phyloP scores from a whole-genome alignment of 345 rosid genomes.

The Eucalyptus marginata region DNA sequence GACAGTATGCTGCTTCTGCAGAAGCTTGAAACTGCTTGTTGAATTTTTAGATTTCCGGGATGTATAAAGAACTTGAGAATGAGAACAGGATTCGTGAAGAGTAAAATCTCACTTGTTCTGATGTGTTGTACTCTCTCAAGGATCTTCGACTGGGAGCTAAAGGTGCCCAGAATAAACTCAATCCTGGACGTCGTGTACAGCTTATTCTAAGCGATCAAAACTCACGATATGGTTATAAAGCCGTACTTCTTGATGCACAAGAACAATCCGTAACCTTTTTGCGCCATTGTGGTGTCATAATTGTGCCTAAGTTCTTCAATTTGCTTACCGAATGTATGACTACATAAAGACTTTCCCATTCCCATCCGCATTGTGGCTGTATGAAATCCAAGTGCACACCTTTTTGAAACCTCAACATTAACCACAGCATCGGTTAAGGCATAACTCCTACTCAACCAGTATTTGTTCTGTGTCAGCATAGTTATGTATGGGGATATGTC shows the following conservation, averaged over 20 bases:
- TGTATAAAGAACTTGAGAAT: conserved; percentile 56
- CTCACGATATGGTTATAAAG: conserved; percentile 47
- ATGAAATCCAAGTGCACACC: background rate
- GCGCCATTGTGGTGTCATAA: conserved; percentile 66
- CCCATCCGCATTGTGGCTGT: background rate
- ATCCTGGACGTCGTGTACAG: conserved; percentile 41
- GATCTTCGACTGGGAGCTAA: conserved; percentile 62
- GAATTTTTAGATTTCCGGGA: conserved; percentile 44
- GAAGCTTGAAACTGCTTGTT: background rate
- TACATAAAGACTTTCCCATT: background rate
- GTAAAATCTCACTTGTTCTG: conserved; percentile 36
- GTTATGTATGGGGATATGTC: background rate
- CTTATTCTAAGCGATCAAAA: conserved; percentile 48
- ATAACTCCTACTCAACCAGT: background rate
- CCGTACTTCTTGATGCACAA: conserved; percentile 73
- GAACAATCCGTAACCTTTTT: conserved; percentile 25
- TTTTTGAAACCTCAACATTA: background rate
- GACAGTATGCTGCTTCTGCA: background rate
- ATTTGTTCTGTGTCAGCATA: background rate
- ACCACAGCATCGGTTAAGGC: background rate
- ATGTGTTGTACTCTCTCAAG: conserved; percentile 54
- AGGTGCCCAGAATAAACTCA: conserved; percentile 45
- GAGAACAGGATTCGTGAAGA: conserved; percentile 61
- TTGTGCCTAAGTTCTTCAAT: conserved; percentile 53
- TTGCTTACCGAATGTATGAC: background rate